Percentiles rank a stretch among this genome's conserved stretches.
These are phyloP conservation scores for Fusarium hostae DNA, from an alignment of 2,329 filamentous ascomycete species.

Conservation along the genomic window DNA sequence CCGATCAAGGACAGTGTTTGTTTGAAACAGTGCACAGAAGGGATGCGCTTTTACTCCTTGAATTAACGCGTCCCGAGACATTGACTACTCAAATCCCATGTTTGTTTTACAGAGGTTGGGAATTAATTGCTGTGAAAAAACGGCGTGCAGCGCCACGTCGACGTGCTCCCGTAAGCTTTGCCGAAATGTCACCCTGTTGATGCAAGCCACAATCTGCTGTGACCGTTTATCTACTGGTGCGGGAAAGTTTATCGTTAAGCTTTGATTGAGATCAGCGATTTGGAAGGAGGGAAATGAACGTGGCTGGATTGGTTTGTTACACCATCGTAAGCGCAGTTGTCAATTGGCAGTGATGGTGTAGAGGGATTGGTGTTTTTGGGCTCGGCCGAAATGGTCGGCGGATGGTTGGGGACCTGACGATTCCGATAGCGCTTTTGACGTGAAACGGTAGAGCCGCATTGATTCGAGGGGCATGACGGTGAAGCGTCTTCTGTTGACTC, in stretches of 20 bases:
- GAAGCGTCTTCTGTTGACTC: too few relatives aligned
- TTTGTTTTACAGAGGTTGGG: neutral
- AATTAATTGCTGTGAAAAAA: neutral
- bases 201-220: neutral
- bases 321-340: neutral
- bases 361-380: neutral
- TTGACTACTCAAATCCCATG: neutral
- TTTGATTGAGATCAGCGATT: slow-evolving; percentile 1
- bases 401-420: neutral
- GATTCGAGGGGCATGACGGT: too few relatives aligned
- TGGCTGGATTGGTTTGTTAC: neutral
- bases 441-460: neutral
- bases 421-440: neutral
- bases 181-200: neutral
- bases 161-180: neutral
- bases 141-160: neutral
- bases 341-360: neutral
- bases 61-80: neutral
- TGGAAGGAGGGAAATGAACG: neutral
- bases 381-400: neutral
- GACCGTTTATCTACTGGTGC: neutral
- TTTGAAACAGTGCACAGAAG: neutral
- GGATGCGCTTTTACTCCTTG: neutral
- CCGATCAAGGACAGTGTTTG: neutral
- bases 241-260: neutral